Conservation (phyloP, 495 filamentous ascomycete species). For the Arthonia radiata region DNA sequence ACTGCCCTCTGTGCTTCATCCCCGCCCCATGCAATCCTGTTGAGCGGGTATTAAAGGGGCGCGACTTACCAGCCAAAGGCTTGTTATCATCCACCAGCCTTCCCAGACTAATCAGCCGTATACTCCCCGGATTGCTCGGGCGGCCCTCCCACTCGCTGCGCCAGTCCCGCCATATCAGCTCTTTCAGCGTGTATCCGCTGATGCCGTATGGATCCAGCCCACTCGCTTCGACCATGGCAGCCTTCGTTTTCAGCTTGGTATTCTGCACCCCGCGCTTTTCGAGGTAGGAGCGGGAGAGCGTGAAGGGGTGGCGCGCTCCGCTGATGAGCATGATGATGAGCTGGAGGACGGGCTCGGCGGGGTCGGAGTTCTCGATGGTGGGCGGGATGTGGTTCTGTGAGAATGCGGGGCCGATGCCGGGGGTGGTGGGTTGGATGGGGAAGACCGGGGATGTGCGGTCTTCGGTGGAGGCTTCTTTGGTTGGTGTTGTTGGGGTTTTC, state of each 20-base stretch:
- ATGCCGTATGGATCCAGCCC: conserved; percentile 70
- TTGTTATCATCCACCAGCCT: conserved; percentile 71
- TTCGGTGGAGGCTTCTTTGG: conserved; percentile 16
- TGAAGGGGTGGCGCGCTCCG: conserved; percentile 65
- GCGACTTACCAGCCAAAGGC: conserved; percentile 37
- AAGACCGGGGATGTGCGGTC: conserved; percentile 6
- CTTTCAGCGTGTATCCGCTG: conserved; percentile 76
- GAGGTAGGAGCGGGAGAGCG: conserved; percentile 67
- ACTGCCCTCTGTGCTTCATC: no score
- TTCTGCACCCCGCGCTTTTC: conserved; percentile 42
- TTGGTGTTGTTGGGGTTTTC: no score
- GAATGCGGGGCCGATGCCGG: no score
- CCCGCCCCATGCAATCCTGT: no score
- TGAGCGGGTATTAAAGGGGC: conserved; percentile 1
- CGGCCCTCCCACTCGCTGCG: conserved; percentile 66
- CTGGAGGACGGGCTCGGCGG: conserved; percentile 12
- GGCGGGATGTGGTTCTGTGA: no score
- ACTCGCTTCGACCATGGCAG: no score
- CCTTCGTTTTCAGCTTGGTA: conserved; percentile 31
- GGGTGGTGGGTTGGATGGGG: conserved; percentile 6
- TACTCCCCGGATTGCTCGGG: conserved; percentile 59
- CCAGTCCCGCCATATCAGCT: conserved; percentile 80
- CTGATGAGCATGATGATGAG: conserved; percentile 62
- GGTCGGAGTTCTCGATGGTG: no score
- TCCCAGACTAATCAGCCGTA: conserved; percentile 72